A percentile compares a stretch with the other conserved stretches of the same genome.
Evolutionary conservation across 1,284 basidiomycete species (phyloP).

Genomic region (Trametes versicolor): DNA sequence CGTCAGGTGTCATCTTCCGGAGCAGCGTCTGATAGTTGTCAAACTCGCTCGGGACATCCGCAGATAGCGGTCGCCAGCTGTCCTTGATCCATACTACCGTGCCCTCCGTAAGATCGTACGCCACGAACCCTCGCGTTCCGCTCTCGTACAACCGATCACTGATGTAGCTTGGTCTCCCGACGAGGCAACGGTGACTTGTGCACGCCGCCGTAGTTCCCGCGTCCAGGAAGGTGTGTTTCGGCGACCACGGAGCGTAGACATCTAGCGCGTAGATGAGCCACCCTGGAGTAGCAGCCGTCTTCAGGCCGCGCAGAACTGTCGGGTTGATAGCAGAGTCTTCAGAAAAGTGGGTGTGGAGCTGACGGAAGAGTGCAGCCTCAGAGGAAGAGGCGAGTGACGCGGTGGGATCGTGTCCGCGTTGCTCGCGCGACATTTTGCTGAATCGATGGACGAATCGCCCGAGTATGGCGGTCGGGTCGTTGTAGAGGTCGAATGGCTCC

Average conservation of each 20-base stretch:
- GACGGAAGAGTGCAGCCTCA: not conserved
- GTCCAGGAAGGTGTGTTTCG: not conserved
- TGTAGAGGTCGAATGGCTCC: not conserved
- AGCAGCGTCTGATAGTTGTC: not conserved
- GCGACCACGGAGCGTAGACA: not conserved
- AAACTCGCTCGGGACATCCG: not conserved
- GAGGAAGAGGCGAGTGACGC: not conserved
- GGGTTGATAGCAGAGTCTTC: not conserved
- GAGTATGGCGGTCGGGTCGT: not conserved
- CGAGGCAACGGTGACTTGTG: not conserved
- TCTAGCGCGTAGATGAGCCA: slow-evolving; percentile 2
- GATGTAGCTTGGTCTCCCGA: not conserved
- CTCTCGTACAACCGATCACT: not conserved
- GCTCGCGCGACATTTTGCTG: not conserved
- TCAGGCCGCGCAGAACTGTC: not conserved
- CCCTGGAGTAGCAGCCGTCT: not conserved
- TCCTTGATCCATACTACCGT: slow-evolving; percentile 12
- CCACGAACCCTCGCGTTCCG: slow-evolving; percentile 10
- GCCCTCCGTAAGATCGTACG: slow-evolving; percentile 3
- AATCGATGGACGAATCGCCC: not conserved
- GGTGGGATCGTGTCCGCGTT: not conserved
- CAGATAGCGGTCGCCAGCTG: not conserved
- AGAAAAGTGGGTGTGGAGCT: not conserved
- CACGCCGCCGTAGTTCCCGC: too few relatives aligned
- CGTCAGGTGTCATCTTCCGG: too few relatives aligned